Conservation (phyloP, 2,329 filamentous ascomycete species). For the Chrysoporthe puriensis region DNA sequence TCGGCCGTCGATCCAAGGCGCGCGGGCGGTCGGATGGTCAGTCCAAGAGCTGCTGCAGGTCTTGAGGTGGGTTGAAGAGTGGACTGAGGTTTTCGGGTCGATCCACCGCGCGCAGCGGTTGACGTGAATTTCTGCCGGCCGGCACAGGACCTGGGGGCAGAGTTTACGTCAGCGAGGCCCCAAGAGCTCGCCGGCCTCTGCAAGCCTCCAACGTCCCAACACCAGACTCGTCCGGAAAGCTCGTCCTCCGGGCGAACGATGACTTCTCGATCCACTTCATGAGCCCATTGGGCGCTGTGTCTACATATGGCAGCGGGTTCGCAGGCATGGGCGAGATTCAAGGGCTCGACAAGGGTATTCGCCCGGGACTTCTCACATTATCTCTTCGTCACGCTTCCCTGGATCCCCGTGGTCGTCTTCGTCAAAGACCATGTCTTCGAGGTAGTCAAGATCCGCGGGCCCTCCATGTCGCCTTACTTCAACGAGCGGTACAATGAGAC, state of each 20-base stretch:
- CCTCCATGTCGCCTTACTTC: slow-evolving; percentile 78
- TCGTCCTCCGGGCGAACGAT: background rate
- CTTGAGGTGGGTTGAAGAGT: background rate
- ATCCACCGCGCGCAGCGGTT: background rate
- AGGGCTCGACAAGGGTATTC: slow-evolving; percentile 31
- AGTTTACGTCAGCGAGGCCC: background rate
- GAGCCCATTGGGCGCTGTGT: slow-evolving; percentile 8
- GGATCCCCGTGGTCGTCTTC: slow-evolving; percentile 64
- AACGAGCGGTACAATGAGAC: slow-evolving; percentile 68
- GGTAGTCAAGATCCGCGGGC: slow-evolving; percentile 59
- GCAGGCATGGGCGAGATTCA: slow-evolving; percentile 21
- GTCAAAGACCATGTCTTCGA: slow-evolving; percentile 66
- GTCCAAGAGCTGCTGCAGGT: background rate
- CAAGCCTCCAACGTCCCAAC: background rate
- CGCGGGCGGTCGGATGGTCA: background rate
- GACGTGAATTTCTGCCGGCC: slow-evolving; percentile 18
- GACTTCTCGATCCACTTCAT: background rate
- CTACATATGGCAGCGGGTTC: slow-evolving; percentile 23
- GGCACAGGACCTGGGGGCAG: background rate
- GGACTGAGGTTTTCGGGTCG: slow-evolving; percentile 11
- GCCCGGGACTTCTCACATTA: slow-evolving; percentile 47
- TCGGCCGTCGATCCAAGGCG: background rate
- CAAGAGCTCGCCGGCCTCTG: background rate
- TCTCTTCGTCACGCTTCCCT: slow-evolving; percentile 59
- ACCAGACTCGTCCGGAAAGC: no score